Conservation (phyloP, 495 filamentous ascomycete genomes). For the Hyphodiscus hymeniophilus region DNA sequence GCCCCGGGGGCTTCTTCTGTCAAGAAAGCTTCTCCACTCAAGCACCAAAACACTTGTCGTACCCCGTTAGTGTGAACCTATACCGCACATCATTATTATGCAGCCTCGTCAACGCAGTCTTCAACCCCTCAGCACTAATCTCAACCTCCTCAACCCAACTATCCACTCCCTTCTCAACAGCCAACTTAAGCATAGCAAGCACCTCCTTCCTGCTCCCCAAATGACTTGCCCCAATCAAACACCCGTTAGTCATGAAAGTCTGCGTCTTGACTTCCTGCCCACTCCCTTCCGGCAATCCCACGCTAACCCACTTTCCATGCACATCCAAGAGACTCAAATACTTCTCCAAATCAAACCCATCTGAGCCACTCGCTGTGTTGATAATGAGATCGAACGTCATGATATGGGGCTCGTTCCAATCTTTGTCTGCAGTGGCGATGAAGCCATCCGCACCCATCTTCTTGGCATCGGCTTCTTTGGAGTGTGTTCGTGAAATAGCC, state of each 20-base stretch:
- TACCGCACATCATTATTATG: constrained; percentile 61
- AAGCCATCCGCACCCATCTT: constrained; percentile 69
- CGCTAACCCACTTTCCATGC: constrained; percentile 73
- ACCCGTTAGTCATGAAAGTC: constrained; percentile 68
- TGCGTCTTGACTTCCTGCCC: constrained; percentile 67
- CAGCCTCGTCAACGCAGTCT: constrained; percentile 57
- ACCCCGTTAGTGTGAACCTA: constrained; percentile 38
- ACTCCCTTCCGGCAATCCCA: constrained; percentile 78
- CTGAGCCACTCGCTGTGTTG: constrained; percentile 43
- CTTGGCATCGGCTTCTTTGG: constrained; percentile 60
- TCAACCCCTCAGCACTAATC: constrained; percentile 61
- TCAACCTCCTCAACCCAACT: constrained; percentile 73
- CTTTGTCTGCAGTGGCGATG: constrained; percentile 56
- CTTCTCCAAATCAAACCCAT: constrained; percentile 49
- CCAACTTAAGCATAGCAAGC: constrained; percentile 73
- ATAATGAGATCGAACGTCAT: constrained; percentile 54
- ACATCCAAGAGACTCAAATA: constrained; percentile 78
- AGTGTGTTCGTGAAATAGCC: constrained; percentile 59
- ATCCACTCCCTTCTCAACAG: constrained; percentile 71
- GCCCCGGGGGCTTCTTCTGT: too few relatives aligned
- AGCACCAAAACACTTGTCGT: constrained; percentile 30
- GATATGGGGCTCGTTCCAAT: constrained; percentile 50
- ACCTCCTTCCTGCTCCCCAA: constrained; percentile 76
- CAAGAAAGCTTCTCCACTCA: too few relatives aligned
- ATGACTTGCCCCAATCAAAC: constrained; percentile 73